A percentile compares a stretch with the other conserved stretches of the same genome.
Conservation (phyloP, 2,329 filamentous ascomycete species). For the Penicillium sp. region DNA sequence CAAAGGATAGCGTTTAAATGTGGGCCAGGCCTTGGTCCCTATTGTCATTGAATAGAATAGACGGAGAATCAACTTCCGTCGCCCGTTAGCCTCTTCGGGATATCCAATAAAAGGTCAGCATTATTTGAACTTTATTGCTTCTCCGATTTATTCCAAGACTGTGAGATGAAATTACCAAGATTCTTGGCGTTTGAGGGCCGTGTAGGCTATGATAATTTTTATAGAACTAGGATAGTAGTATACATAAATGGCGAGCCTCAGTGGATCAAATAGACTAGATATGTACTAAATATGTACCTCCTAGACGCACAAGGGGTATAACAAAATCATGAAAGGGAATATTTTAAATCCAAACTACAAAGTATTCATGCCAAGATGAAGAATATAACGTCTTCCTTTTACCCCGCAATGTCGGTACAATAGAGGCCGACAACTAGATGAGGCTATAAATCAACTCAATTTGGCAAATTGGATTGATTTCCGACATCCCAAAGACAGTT, state of each 20-base stretch:
- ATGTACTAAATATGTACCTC: background rate
- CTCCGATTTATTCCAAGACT: no score
- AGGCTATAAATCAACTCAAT: background rate
- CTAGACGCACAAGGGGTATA: no score
- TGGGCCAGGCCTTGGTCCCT: background rate
- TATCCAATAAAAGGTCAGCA: background rate
- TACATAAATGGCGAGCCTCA: background rate
- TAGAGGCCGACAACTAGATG: slow-evolving; percentile 1
- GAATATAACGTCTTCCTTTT: background rate
- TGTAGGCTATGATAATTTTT: background rate
- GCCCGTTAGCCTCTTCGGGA: background rate
- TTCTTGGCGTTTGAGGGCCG: background rate
- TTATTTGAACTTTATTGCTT: background rate
- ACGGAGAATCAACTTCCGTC: background rate
- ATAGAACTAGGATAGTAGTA: background rate
- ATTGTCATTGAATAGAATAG: background rate
- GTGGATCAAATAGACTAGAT: background rate
- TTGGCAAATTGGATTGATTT: no score
- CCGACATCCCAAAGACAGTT: background rate
- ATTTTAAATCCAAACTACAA: background rate
- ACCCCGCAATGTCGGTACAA: slow-evolving; percentile 12
- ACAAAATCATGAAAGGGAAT: background rate
- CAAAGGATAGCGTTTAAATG: background rate
- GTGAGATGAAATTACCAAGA: background rate
- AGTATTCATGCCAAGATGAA: background rate